Conservation (phyloP, 129 eudicot species). For the Cynara cardunculus region DNA sequence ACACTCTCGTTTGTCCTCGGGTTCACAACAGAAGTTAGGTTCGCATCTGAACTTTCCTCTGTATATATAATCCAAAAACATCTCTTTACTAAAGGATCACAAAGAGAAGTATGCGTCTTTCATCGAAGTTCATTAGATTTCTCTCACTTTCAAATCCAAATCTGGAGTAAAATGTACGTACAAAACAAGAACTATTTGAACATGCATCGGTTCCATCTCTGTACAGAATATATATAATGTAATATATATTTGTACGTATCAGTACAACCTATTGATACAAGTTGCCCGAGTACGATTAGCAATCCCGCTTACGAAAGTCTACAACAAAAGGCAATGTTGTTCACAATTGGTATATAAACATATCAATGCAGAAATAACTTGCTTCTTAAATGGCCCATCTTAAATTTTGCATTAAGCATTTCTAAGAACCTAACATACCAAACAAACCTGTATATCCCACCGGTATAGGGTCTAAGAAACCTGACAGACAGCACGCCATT, state of each 20-base stretch:
- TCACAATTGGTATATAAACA: not conserved
- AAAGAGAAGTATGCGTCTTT: not conserved
- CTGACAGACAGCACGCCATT: too few species aligned
- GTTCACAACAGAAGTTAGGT: too few species aligned
- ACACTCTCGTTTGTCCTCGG: too few species aligned
- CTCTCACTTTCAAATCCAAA: not conserved
- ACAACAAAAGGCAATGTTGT: not conserved
- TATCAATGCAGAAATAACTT: not conserved
- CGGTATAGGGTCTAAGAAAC: not conserved
- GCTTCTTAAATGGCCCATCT: not conserved
- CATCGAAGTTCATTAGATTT: not conserved
- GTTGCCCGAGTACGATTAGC: not conserved
- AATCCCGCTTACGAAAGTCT: not conserved
- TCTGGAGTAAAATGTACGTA: not conserved
- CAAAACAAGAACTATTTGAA: not conserved
- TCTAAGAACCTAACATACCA: not conserved
- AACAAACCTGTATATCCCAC: not conserved
- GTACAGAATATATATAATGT: not conserved
- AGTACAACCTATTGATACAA: not conserved
- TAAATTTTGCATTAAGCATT: not conserved
- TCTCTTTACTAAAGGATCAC: not conserved
- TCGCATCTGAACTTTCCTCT: too few species aligned
- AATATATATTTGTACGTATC: not conserved
- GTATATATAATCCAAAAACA: not conserved
- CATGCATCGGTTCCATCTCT: constrained; percentile 17